A percentile compares a stretch with the other conserved stretches of the same genome.
Evolutionary conservation across 495 filamentous ascomycete species (phyloP).

Genomic region (Thermochaetoides thermophila): DNA sequence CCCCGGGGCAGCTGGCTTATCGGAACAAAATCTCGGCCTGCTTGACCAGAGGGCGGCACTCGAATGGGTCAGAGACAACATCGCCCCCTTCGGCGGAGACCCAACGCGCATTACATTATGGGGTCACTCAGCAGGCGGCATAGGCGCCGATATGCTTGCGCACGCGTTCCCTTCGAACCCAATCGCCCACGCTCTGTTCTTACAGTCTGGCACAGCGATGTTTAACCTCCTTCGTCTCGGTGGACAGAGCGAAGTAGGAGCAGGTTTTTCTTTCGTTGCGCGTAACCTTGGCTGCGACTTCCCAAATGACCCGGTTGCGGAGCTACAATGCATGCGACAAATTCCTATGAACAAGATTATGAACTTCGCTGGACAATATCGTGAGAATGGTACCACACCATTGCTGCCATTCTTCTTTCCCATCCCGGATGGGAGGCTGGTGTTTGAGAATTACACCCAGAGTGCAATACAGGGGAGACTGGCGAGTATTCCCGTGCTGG

Average conservation of each 20-base stretch:
- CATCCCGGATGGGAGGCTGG: slow-evolving; percentile 23
- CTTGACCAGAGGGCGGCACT: slow-evolving; percentile 49
- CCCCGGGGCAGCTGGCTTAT: slow-evolving; percentile 25
- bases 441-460: slow-evolving; percentile 31
- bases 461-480: slow-evolving; percentile 12
- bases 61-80: slow-evolving; percentile 42
- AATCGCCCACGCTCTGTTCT: slow-evolving; percentile 28
- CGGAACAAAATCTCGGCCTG: slow-evolving; percentile 43
- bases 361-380: slow-evolving; percentile 27
- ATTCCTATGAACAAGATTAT: slow-evolving; percentile 22
- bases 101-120: slow-evolving; percentile 36
- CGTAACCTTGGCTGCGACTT: slow-evolving; percentile 24
- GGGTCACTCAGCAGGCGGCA: slow-evolving; percentile 37
- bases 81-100: slow-evolving; percentile 46
- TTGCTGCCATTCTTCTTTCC: slow-evolving; percentile 24
- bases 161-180: slow-evolving; percentile 34
- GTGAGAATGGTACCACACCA: slow-evolving; percentile 19
- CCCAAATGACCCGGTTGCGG: slow-evolving; percentile 16
- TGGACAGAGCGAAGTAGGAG: slow-evolving; percentile 15
- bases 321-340: slow-evolving; percentile 30
- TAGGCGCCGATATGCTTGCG: slow-evolving; percentile 26
- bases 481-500: slow-evolving; percentile 23
- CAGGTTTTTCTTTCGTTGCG: slow-evolving; percentile 34
- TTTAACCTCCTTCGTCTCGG: slow-evolving; percentile 19
- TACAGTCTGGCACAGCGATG: slow-evolving; percentile 31